phyloP scores from a whole-genome alignment of 352 stramenopile species.

The Phytophthora quininea region DNA sequence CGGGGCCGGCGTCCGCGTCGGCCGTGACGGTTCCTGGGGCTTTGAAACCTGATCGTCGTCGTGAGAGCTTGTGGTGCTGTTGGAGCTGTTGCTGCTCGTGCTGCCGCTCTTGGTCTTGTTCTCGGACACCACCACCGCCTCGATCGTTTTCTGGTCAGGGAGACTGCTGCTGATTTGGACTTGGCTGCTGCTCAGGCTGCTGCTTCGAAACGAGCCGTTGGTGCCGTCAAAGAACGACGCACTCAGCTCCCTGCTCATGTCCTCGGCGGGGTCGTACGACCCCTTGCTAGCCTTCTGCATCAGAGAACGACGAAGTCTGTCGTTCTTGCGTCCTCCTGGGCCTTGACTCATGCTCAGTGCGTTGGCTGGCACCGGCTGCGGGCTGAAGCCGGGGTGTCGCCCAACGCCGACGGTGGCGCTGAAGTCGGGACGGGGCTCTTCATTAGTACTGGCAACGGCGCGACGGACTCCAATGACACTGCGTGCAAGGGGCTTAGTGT shows the following conservation, averaged over 20 bases:
- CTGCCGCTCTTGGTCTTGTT: conserved; percentile 27
- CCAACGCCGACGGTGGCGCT: conserved; percentile 18
- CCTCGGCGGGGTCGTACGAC: conserved; percentile 34
- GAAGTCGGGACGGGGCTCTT: conserved; percentile 24
- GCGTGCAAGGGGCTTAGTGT: conserved; percentile 37
- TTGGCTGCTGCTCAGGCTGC: conserved; percentile 31
- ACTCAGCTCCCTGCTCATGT: conserved; percentile 37
- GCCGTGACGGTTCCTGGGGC: conserved; percentile 26
- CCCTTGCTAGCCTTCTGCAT: conserved; percentile 26
- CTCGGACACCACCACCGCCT: conserved; percentile 20
- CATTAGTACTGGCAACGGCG: conserved; percentile 17
- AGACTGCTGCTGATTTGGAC: conserved; percentile 40
- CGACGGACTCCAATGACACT: conserved; percentile 41
- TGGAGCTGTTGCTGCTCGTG: conserved; percentile 28
- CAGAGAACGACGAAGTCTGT: conserved; percentile 17
- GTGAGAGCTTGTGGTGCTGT: conserved; percentile 33
- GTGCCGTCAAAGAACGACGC: conserved; percentile 50
- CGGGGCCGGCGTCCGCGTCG: conserved; percentile 36
- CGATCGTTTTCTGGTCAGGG: conserved; percentile 26
- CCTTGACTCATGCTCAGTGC: conserved; percentile 38
- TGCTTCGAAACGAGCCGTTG: conserved; percentile 32
- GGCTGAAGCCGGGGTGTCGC: neutral
- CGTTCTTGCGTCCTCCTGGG: conserved; percentile 26
- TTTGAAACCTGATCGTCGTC: conserved; percentile 24
- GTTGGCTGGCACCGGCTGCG: conserved; percentile 8